Conservation (phyloP, 257 asterid species). For the Solanum tacnaense region DNA sequence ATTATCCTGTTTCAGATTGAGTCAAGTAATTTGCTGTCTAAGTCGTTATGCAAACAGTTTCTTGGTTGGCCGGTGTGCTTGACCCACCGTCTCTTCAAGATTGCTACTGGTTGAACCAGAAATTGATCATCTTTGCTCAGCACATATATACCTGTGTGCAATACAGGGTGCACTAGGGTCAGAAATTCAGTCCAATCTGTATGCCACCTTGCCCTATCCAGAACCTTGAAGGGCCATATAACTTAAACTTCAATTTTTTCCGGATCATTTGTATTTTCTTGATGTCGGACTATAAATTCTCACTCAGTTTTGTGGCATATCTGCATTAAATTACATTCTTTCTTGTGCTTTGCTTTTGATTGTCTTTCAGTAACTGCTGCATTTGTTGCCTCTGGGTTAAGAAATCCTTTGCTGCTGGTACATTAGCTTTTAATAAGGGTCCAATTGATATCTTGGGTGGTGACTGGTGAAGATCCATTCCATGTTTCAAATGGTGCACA, state of each 20-base stretch:
- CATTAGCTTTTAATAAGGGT: background rate
- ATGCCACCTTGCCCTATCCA: background rate
- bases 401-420: background rate
- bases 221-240: background rate
- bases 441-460: background rate
- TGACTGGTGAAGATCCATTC: background rate
- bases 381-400: background rate
- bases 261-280: background rate
- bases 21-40: background rate
- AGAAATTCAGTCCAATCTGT: background rate
- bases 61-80: background rate
- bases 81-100: background rate
- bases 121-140: background rate
- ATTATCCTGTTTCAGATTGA: background rate
- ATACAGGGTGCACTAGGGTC: background rate
- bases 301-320: background rate
- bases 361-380: background rate
- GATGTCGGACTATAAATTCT: background rate
- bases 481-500: background rate
- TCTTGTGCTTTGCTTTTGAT: background rate
- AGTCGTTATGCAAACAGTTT: background rate
- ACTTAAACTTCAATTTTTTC: background rate
- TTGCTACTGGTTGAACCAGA: background rate
- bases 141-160: background rate
- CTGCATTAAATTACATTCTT: background rate